Percentiles rank a stretch among this genome's conserved stretches.
These are phyloP conservation scores for Elsinoe ampelina DNA, from an alignment of 2,329 filamentous ascomycete species.

Conservation along the genomic window DNA sequence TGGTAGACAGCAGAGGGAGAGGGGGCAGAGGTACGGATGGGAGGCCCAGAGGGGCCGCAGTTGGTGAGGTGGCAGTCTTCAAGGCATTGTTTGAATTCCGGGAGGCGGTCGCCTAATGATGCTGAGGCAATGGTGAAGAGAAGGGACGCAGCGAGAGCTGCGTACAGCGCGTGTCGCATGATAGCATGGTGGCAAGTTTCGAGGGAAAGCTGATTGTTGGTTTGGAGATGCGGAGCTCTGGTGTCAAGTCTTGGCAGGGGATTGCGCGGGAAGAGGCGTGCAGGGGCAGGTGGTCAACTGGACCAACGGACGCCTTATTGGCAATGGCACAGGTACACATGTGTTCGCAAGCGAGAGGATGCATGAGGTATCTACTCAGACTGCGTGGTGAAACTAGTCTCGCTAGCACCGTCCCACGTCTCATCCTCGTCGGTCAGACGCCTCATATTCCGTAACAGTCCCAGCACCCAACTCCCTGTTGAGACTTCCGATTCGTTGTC, in stretches of 20 bases:
- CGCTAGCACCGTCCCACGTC: background rate
- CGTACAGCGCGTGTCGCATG: slow-evolving; percentile 6
- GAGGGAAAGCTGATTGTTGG: background rate
- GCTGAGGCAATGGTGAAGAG: slow-evolving; percentile 40
- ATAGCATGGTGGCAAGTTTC: slow-evolving; percentile 3
- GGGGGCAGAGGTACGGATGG: slow-evolving; percentile 54
- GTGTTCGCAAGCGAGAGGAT: background rate
- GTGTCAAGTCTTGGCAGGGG: background rate
- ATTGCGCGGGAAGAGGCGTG: background rate
- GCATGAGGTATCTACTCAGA: background rate
- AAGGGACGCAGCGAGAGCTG: slow-evolving; percentile 10
- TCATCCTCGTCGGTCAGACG: background rate
- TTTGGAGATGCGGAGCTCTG: slow-evolving; percentile 2
- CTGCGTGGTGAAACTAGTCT: background rate
- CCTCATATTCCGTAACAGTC: background rate
- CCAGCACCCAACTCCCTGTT: background rate
- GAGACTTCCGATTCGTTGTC: background rate
- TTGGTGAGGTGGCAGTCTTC: slow-evolving; percentile 77
- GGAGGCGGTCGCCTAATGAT: slow-evolving; percentile 73
- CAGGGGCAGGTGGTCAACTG: too few species aligned
- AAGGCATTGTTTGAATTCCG: slow-evolving; percentile 81
- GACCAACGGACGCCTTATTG: background rate
- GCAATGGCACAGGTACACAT: background rate
- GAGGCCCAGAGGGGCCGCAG: slow-evolving; percentile 57
- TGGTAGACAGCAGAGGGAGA: slow-evolving; percentile 16